These are phyloP conservation scores for Blakeslea trispora DNA, from an alignment of 371 early-diverging fungal genomes.

Conservation along the genomic window DNA sequence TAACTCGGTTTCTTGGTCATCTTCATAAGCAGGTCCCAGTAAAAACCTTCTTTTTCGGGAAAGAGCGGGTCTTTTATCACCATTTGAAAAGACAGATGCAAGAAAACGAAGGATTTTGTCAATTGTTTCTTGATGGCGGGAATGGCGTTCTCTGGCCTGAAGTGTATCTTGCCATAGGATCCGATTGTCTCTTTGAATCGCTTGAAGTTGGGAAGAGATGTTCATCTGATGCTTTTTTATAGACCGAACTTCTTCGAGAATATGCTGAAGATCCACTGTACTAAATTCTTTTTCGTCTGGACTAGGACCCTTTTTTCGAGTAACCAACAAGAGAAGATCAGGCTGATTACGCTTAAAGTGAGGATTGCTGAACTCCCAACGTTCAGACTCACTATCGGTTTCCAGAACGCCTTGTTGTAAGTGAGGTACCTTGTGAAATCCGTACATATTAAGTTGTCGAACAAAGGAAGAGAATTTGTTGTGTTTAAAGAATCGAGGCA, in stretches of 20 bases:
- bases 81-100: conserved; percentile 74
- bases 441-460: conserved; percentile 94
- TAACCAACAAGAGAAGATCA: conserved; percentile 55
- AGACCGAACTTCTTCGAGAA: conserved; percentile 81
- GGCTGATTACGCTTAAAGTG: conserved; percentile 60
- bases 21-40: conserved; percentile 32
- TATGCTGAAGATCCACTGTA: conserved; percentile 57
- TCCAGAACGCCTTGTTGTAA: conserved; percentile 76
- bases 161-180: conserved; percentile 85
- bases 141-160: conserved; percentile 73
- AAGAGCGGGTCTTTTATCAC: conserved; percentile 49
- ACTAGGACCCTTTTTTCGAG: conserved; percentile 57
- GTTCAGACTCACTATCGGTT: conserved; percentile 59
- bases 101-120: conserved; percentile 86
- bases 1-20: conserved; percentile 11
- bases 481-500: conserved; percentile 92
- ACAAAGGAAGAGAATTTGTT: conserved; percentile 93
- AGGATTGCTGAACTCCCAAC: conserved; percentile 63
- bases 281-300: conserved; percentile 55
- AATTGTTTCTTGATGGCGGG: conserved; percentile 88
- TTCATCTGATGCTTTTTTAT: conserved; percentile 89
- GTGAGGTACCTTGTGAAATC: conserved; percentile 82
- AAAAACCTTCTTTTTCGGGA: conserved; percentile 52
- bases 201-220: conserved; percentile 82
- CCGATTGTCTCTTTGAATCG: conserved; percentile 86